Base-by-base conservation (phyloP, 371 early-diverging fungal species). In the Rhizopus stolonifer region DNA sequence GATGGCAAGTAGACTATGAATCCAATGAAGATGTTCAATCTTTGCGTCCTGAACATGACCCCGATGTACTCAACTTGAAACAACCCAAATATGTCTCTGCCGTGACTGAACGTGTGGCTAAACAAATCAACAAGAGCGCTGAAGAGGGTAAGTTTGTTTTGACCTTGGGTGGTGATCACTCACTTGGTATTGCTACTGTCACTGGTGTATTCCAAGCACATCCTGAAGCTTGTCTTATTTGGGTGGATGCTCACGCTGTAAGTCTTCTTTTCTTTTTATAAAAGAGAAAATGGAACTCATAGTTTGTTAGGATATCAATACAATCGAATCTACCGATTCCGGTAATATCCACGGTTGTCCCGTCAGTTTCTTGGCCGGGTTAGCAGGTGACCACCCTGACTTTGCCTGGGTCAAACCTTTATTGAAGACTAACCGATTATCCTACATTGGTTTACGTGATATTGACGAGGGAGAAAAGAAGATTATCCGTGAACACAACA, bases 291-390 rank as follows among this genome's bases (percentile, higher is more conserved):
- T 46, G 9, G 14, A 21, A 47, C 23, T 61, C 33, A 17, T 34
- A 39, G 6, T 29, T 13, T 1, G 22, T 8, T 66, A 88, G 87
- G 95, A 96, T 71, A 95, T 97, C 79, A 98, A 98, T 79, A 94
- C 97, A 17, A 91, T 92, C n/a, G 85, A 77, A 31, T 79, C 87
- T 15, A 93, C 95, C 6, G 80, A 79, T 25, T 87, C 92, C 13
- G 98, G 98, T 22, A 96, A 98, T 70, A 82, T 98, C 38, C 98
- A 98, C 61, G 98, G 98, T 6, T 94, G 94, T 74, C 97, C 98
- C 18, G 68, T 96, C 25, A 87, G 95, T 14, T 97, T 94, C 74
- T 66, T 97, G 42, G 79, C 91, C 47, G 96, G 95, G 14, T 82
- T 98, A 44, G 85, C 87, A 32, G 80, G 73, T 6, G 69, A 82